A percentile compares a stretch with the other conserved stretches of the same genome.
Evolutionary conservation across 192 early-diverging fungal species (phyloP).

Genomic region (Geranomyces variabilis): DNA sequence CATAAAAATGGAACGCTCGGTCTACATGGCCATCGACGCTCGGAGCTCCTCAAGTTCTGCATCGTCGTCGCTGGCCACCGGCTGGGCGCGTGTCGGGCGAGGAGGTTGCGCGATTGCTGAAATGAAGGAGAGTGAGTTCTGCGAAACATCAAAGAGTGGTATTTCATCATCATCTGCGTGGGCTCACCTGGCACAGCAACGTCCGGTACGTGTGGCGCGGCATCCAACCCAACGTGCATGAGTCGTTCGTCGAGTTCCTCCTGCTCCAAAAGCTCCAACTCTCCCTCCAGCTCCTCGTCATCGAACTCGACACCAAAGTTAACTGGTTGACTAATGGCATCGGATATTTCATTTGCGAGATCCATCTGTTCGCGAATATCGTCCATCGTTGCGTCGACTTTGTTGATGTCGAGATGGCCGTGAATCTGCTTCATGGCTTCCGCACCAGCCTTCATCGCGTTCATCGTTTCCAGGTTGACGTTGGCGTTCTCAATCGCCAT

Average conservation of each 20-base stretch:
- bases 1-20: too few species aligned
- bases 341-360: slow-evolving; percentile 89
- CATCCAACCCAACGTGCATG: slow-evolving; percentile 59
- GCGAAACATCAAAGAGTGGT: not conserved
- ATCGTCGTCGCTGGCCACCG: slow-evolving; percentile 71
- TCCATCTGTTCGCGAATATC: slow-evolving; percentile 98
- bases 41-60: slow-evolving; percentile 77
- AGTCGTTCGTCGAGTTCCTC: slow-evolving; percentile 87
- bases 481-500: slow-evolving; percentile 97
- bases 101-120: slow-evolving; percentile 56
- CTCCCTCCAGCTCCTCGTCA: slow-evolving; percentile 88
- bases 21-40: slow-evolving; percentile 81
- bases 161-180: not conserved
- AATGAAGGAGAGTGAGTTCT: not conserved
- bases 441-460: slow-evolving; percentile 90
- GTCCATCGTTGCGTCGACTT: slow-evolving; percentile 96
- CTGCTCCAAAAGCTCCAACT: slow-evolving; percentile 93
- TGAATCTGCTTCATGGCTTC: slow-evolving; percentile 95
- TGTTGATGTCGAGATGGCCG: slow-evolving; percentile 80
- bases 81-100: slow-evolving; percentile 35
- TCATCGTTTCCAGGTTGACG: slow-evolving; percentile 93
- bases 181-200: slow-evolving; percentile 65
- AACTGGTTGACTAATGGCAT: slow-evolving; percentile 89
- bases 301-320: slow-evolving; percentile 88
- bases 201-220: slow-evolving; percentile 64